Conservation (phyloP, 495 filamentous ascomycete genomes). For the Copromyces sp. region DNA sequence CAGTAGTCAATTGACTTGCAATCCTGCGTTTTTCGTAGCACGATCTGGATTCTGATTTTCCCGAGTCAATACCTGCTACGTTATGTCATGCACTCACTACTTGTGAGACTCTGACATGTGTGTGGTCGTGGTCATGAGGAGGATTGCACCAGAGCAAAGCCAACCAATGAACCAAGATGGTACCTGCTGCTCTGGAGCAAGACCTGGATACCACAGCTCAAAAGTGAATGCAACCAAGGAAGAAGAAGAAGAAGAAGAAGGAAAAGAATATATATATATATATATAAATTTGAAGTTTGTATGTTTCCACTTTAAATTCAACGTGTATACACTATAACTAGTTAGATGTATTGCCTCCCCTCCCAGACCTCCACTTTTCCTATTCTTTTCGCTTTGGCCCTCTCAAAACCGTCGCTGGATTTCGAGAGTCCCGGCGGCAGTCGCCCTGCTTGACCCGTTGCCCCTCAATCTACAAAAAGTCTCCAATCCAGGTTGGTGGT, state of each 20-base stretch:
- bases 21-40: too few relatives aligned
- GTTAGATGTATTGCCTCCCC: not conserved
- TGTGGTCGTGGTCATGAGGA: too few relatives aligned
- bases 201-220: not conserved
- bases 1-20: too few relatives aligned
- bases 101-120: too few relatives aligned
- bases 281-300: not conserved
- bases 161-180: too few relatives aligned
- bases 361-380: not conserved
- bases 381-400: not conserved
- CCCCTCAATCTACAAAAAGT: slow-evolving; percentile 35
- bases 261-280: too few relatives aligned
- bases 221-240: not conserved
- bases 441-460: slow-evolving; percentile 34
- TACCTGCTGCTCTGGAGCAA: not conserved
- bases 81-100: too few relatives aligned
- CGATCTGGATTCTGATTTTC: too few relatives aligned
- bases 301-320: not conserved
- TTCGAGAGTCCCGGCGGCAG: slow-evolving; percentile 20
- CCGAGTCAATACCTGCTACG: too few relatives aligned
- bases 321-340: not conserved
- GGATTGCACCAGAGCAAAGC: too few relatives aligned
- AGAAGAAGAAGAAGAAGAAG: not conserved
- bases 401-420: not conserved
- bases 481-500: not conserved